Evolutionary conservation across 495 filamentous ascomycete genomes (phyloP), one percentile per base, ranked within the genome.

Genomic region (Penicillium daleae): DNA sequence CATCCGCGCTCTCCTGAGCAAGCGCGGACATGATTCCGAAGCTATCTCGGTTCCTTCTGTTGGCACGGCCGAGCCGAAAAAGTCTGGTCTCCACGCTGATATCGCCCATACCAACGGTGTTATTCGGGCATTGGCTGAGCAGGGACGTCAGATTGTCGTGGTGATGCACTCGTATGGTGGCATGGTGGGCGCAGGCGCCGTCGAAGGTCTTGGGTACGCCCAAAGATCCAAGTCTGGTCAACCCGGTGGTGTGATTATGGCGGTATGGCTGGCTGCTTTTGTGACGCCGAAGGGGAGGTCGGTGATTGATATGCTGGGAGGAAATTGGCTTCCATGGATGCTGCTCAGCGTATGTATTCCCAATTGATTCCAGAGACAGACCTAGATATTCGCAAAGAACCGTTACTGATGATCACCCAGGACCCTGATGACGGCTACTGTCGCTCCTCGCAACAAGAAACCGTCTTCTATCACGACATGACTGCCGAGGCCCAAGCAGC

Each of bases 111-210:
- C 32, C 31, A 21, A 37, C 29, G 32, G 32, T 21, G 19, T 33
- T 7, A 4, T 55, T 9, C 29, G 21, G 27, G 48, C 48, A 17
- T 51, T 51, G 48, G 48, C 27, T 7, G 48, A 51, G 1, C 48
- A 51, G 12, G 48, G 48, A 26, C 48, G 48, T 15, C 39, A 42
- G n/a, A 42, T 72, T 13, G 56, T 74, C 40, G 54, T 85, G 12
- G 79, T 83, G 0, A 66, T 72, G 50, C 82, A 85, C 62, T 74
- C 70, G 5, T 76, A 75, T 63, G 70, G 75, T 26, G 76, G 80
- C 12, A 53, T 78, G 22, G 71, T 78, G 29, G 74, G 77, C 21
- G 67, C 70, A 6, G 74, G 76, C 29, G 82, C 80, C n/a, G 61
- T 78, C 4, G 66, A 77, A 56, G 78, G 76, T 12, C 66, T 83